Base-by-base conservation (phyloP, 169 alveolate genomes). In the Babesia microti region DNA sequence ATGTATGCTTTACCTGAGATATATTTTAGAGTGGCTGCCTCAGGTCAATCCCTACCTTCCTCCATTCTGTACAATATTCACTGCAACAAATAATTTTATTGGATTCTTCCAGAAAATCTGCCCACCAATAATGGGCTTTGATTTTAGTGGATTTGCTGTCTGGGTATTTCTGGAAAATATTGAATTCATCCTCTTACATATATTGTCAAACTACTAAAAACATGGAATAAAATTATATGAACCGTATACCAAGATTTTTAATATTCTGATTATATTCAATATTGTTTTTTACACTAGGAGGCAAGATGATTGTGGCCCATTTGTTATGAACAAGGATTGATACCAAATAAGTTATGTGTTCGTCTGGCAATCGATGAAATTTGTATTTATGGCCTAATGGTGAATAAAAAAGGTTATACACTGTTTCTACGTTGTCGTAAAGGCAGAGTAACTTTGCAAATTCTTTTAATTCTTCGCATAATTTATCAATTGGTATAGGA, bases 41-140 rank as follows among this genome's bases (percentile, higher is more conserved):
- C 89, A 81, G 47, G 72, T 68, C 24, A 81, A 81, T 41, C 89
- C 89, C 11, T 78, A 79, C 61, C 54, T 81, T 22, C 83, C 69
- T 30, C 89, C 89, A 15, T 81, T 72, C 54, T 52, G 51, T 28
- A 45, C 47, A 67, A 43, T 81, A 12, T 81, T 72, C 43, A 60
- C 68, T 27, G 67, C 69, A 19, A 78, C 89, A 18, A 59, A 78
- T 57, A 40, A 48, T n/a, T 81, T 78, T 58, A 58, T 72, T 30
- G 63, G 70, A 47, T 35, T 68, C 50, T 61, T 78, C 43, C 76
- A 75, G 72, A 33, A 41, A 42, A 24, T 43, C 15, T 28, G 61
- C 9, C 85, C 85, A 6, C 43, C 40, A 26, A 39, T 75, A 3
- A 26, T 52, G 28, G 85, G 85, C 15, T 65, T 75, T 18, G 79